phyloP scores from a whole-genome alignment of 495 filamentous ascomycete genomes.

The Xylaria flabelliformis region DNA sequence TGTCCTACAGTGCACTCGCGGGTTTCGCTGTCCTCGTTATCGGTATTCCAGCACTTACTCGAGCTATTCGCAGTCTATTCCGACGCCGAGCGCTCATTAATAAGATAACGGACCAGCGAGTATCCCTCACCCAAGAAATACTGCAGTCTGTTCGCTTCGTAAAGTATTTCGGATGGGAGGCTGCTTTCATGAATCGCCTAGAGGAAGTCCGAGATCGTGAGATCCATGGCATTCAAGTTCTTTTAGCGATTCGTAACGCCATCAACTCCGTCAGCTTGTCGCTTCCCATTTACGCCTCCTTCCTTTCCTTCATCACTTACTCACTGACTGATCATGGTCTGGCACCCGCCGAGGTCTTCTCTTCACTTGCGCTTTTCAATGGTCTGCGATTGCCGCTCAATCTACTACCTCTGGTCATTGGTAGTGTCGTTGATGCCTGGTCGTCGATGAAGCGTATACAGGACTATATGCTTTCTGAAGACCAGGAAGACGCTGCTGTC shows the following conservation, averaged over 20 bases:
- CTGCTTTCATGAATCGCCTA: conserved; percentile 79
- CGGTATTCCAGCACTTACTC: conserved; percentile 74
- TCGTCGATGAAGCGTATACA: conserved; percentile 83
- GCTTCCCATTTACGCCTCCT: conserved; percentile 89
- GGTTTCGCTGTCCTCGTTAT: conserved; percentile 84
- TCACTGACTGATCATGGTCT: conserved; percentile 75
- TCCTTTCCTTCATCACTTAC: conserved; percentile 94
- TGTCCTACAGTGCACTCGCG: conserved; percentile 86
- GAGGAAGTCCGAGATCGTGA: conserved; percentile 73
- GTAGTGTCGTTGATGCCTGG: conserved; percentile 87
- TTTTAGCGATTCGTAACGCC: conserved; percentile 81
- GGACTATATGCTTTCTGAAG: conserved; percentile 85
- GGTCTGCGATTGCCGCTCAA: conserved; percentile 87
- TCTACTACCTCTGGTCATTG: conserved; percentile 84
- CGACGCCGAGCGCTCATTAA: conserved; percentile 77
- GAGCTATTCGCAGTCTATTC: conserved; percentile 75
- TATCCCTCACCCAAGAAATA: conserved; percentile 91
- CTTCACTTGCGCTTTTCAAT: conserved; percentile 92
- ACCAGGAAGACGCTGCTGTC: conserved; percentile 75
- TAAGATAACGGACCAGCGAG: conserved; percentile 89
- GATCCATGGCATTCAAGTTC: conserved; percentile 76
- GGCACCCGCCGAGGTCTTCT: conserved; percentile 82
- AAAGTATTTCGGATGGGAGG: conserved; percentile 96
- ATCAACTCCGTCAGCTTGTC: conserved; percentile 79
- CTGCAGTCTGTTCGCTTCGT: conserved; percentile 90